Base-by-base conservation (phyloP, 345 rosid genomes). In the Chamaenerion angustifolium region DNA sequence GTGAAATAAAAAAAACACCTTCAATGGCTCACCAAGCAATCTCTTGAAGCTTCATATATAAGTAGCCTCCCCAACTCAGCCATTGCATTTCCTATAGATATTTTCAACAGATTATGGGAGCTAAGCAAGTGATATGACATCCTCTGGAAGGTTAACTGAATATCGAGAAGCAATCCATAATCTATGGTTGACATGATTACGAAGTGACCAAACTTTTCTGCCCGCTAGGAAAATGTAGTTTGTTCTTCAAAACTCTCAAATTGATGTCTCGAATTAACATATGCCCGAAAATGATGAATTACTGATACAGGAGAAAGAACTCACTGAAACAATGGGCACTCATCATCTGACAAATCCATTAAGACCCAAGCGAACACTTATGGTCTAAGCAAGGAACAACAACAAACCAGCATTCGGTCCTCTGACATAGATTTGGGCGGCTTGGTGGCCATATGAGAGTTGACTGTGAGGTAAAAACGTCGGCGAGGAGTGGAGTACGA, bases 61-160 rank as follows among this genome's bases (percentile, higher is more conserved):
- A 90, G 81, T 35, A 90, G 68, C 71, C 98, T 81, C 59, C 98
- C 94, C 61, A 86, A 60, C 68, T 86, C 95, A 50, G 92, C 98
- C 75, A 90, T 77, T 4, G 94, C 94, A 80, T 73, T 86, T 64
- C 69, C 98, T 81, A 60, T 18, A 52, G 17, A 46, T 31, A 67
- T 51, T 41, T 15, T 45, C 6, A 46, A 15, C 16, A 27, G 37
- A n/a, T 37, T 35, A 56, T 8, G n/a, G 25, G 8, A 6, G 11
- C 12, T 11, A 23, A 48, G 16, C 23, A 12, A 48, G 18, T 16
- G 37, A 31, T 31, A 31, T 5, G 37, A 31, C n/a, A n/a, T 31
- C 37, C 7, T 5, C 37, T 0, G 10, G 37, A 31, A 31, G 37
- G 10, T 5, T 5, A 31, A 31, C 7, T 31, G 37, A 8, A 31